Conservation (phyloP, 768 basidiomycete genomes). For the Phallus indusiatus region DNA sequence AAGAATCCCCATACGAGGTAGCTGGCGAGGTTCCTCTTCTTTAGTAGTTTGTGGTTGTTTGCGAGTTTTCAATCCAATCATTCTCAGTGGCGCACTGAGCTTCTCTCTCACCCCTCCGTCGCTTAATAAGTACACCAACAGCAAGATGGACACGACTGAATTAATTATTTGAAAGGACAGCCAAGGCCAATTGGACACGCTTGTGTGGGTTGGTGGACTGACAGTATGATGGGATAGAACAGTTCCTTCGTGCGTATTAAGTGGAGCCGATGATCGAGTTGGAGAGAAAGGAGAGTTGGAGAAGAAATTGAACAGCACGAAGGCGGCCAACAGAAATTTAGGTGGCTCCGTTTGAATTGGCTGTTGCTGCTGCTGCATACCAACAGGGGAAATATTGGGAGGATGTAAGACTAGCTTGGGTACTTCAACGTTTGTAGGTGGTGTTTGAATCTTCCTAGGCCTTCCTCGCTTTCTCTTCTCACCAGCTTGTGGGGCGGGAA, state of each 20-base stretch:
- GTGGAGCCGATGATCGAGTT: constrained; percentile 14
- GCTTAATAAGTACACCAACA: not conserved
- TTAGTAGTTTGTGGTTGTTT: not conserved
- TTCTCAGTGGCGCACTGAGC: not conserved
- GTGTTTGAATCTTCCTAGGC: constrained; percentile 53
- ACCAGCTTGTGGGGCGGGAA: constrained; percentile 21
- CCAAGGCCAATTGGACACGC: constrained; percentile 1
- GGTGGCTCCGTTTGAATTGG: constrained; percentile 10
- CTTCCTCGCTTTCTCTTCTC: constrained; percentile 82
- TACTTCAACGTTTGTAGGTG: constrained; percentile 31
- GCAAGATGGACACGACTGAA: not conserved
- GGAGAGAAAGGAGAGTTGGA: constrained; percentile 42
- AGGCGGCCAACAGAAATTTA: constrained; percentile 74
- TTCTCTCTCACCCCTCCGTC: not conserved
- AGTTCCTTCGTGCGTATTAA: constrained; percentile 49
- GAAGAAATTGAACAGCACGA: constrained; percentile 81
- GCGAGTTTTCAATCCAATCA: constrained; percentile 24
- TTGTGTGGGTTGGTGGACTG: not conserved
- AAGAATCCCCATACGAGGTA: constrained; percentile 57
- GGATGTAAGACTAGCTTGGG: constrained; percentile 1
- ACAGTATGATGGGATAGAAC: constrained; percentile 34
- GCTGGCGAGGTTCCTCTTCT: constrained; percentile 23
- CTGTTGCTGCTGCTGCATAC: constrained; percentile 17
- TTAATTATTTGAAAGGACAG: not conserved
- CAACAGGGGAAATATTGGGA: constrained; percentile 19